Evolutionary conservation across 495 filamentous ascomycete genomes (phyloP), one percentile per base, ranked within the genome.

Genomic region (Xylaria longipes): DNA sequence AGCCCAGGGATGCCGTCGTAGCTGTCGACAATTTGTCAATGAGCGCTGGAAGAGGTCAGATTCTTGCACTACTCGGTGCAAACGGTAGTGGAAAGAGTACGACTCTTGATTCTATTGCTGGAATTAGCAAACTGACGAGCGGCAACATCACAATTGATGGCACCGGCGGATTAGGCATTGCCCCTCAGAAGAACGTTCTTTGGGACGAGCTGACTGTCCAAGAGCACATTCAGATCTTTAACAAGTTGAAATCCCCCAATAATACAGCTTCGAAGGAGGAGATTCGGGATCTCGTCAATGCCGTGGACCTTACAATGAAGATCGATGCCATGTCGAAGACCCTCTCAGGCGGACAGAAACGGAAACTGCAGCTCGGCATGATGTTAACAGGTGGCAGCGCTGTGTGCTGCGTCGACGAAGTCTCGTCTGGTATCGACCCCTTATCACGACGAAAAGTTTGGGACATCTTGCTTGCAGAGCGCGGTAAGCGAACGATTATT

Each of bases 291-390:
- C 84, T 97, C 4, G 86, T 95, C 52, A 73, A 78, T 4, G 84
- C 86, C 2, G 90, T 94, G 71, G 94, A 95, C 75, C 86, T 97
- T 14, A 84, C 84, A 20, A 81, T 85, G 11, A 97, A 97, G 80
- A 76, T 87, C 29, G 87, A 89, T 52, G 89, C 93, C 0, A 81
- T 83, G 72, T 85, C 92, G 0, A 86, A 86, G 68, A 92, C 92
- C 1, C 84, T 97, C 6, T 96, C 93, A 3, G 94, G 94, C 7
- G 94, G 94, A 1, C 94, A 97, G 80, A 97, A 95, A 79, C 86
- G 94, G 29, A 97, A 97, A 79, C 82, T 95, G n/a, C 94, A 97
- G 76, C 86, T 97, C 12, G 91, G 91, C n/a, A 94, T 95, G 88
- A 97, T 96, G 93, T 89, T 97, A 65, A 94, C 92, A 31, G 94